These are phyloP conservation scores for Stephania yunnanensis DNA, from an alignment of 164 flowering plant genomes.

Conservation along the genomic window DNA sequence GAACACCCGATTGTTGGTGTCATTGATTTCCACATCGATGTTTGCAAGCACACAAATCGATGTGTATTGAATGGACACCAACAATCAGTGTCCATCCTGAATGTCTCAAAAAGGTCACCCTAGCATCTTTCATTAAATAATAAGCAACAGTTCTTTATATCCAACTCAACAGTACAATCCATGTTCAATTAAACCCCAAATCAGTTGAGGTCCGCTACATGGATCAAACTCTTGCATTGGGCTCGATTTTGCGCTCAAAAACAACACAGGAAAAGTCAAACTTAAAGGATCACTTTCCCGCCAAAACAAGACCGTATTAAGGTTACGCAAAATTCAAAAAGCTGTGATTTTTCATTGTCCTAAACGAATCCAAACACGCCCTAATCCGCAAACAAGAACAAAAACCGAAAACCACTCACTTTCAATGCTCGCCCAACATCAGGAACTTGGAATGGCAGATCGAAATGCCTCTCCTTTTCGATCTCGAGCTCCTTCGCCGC, in stretches of 20 bases:
- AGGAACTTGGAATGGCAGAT: slow-evolving; percentile 47
- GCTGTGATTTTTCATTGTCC: neutral
- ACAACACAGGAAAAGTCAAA: neutral
- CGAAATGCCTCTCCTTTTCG: slow-evolving; percentile 26
- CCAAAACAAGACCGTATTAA: neutral
- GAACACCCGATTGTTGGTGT: no score
- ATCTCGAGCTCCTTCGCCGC: slow-evolving; percentile 39
- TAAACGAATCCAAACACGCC: neutral
- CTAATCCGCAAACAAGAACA: neutral
- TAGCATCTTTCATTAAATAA: no score
- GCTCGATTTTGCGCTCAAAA: neutral
- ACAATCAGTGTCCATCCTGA: no score
- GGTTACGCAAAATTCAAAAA: neutral
- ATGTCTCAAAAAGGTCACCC: no score
- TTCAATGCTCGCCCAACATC: slow-evolving; percentile 33
- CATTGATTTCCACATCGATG: no score
- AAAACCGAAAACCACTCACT: slow-evolving; percentile 21
- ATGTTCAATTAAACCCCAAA: neutral
- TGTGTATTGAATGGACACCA: no score
- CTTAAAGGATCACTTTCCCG: neutral
- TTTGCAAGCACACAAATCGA: no score
- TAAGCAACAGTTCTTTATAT: neutral
- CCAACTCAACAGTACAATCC: neutral
- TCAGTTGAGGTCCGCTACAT: no score
- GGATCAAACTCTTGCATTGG: no score